Base-by-base conservation (phyloP, 176 grass and related monocot genomes). In the Juncus inflexus region DNA sequence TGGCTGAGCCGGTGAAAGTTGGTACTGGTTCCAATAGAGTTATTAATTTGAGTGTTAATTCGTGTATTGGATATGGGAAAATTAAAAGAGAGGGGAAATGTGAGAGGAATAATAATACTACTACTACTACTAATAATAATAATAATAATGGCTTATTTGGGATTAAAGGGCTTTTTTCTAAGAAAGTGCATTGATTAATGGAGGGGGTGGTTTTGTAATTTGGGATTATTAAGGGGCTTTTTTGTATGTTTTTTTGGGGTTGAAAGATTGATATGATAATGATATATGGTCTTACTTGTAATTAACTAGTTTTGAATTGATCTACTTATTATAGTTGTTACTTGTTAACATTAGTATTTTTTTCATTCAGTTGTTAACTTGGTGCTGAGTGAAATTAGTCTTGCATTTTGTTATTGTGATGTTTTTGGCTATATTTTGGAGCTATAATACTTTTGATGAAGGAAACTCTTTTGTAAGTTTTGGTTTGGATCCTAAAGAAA, bases 21-120 rank as follows among this genome's bases (percentile, higher is more conserved):
- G 42, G 52, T 7, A 60, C 76, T 41, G 83, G 62, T 5, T 80
- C 76, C 3, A 50, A 76, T 6, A 56, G 83, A 45, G 77, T 79
- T 38, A 64, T 95, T 15, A 86, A 89, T 77, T 52, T 86, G 42
- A 89, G 83, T 67, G 81, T 92, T 13, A 95, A 95, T 65, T 80
- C 90, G 1, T 95, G 86, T 72, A 95, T 95, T 43, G 90, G 86
- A 4, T 86, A 95, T 40, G 85, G 77, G 66, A 86, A 81, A 41
- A 78, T 42, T 75, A 80, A 0, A 73, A 62, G 3, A 83, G 79
- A 62, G 19, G 19, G 58, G 50, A 62, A 56, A 45, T 62, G 54
- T 54, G 59, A 35, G 9, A 78, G 77, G 1, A 71, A 59, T 14
- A 56, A 76, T 56, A 54, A 63, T 6, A 4, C 50, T 19, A 39